Evolutionary conservation across 208 protist species (phyloP), one percentile per base, ranked within the genome.

Genomic region (Leptomonas seymouri): DNA sequence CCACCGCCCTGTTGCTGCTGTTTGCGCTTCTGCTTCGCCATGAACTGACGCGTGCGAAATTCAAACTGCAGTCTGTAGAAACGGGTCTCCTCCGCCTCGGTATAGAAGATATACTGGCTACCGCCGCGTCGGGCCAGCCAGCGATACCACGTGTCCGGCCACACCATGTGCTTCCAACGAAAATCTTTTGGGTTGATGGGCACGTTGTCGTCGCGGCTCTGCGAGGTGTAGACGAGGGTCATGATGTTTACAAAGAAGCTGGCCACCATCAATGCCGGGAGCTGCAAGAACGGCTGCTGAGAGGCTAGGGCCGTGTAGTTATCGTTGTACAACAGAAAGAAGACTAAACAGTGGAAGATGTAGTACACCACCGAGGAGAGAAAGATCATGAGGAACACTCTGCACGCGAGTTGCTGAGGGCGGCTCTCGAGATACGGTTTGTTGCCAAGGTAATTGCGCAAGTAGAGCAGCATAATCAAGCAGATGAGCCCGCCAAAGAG

Each of bases 31-130:
- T 76, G 57, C 51, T 80, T 81, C 23, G 82, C 86, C 72, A 86
- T 76, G 46, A 81, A 76, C 71, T 93, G 86, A 0, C 87, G 83
- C 57, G 67, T 42, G 25, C 85, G 87, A 55, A 87, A 93, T n/a
- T 86, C 64, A 28, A 78, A 78, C 70, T 97, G 92, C 44, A 85
- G 69, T 14, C 68, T 72, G 68, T 95, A 93, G 71, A 95, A 95
- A 28, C 45, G 62, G 9, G 64, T 78, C 70, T 97, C 90, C 68
- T 95, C 87, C 2, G 44, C 62, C 28, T 96, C 87, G 9, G 71
- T 87, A 51, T 62, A 51, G 65, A 97, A 97, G 78, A 97, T 87
- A 76, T 97, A 97, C 80, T 93, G 90, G 27, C 88, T 92, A n/a
- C 90, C 89, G 39, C 93, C 93, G 66, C 96, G 93, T 16, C 83